Base-by-base conservation (phyloP, 2,329 filamentous ascomycete species). In the Pyricularia pennisetigena region DNA sequence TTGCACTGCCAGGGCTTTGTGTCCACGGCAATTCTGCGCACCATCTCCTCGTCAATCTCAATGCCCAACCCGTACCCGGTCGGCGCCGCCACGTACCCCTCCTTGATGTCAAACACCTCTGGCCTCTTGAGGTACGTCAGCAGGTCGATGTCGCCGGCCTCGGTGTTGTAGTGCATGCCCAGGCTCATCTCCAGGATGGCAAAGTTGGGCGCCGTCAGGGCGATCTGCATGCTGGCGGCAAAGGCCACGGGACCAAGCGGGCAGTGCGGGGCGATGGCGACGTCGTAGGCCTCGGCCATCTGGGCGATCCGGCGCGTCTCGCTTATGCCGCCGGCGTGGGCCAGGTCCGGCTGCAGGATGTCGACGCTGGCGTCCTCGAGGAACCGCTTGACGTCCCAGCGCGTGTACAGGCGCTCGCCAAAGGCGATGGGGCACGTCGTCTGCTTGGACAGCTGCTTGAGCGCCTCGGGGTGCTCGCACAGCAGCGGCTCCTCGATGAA, bases 401-500 rank as follows among this genome's bases (percentile, higher is more conserved):
- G 82, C 65, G 81, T 86, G 74, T 89, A 87, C 26, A 90, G 80
- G 2, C 88, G 81, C 72, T 90, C 88, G 14, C 88, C 88, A 0
- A 90, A 82, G 0, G 88, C 88, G 70, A 90, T 89, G 0, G 88
- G 88, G 41, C 82, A 83, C 1, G 80, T 82, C 0, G 85, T 88
- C 28, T 83, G 79, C 24, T 80, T 78, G 0, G 84, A 81, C 6
- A 90, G 79, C 68, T 85, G 82, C 70, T 86, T 86, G 72, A 90
- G 83, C 26, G 81, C 86, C 70, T 85, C 84, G 66, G 71, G 75
- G 71, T 90, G 86, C 72, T 90, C 88, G 10, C 84, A 87, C 3
- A 90, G 81, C 5, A 90, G 76, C 0, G 87, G 87, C 71, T 90
- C 88, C 75, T 90, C 88, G 67, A 90, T 87, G 76, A 90, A 90